Base-by-base conservation (phyloP, 306 rosid genomes). In the Cyclanthera cordifolia region DNA sequence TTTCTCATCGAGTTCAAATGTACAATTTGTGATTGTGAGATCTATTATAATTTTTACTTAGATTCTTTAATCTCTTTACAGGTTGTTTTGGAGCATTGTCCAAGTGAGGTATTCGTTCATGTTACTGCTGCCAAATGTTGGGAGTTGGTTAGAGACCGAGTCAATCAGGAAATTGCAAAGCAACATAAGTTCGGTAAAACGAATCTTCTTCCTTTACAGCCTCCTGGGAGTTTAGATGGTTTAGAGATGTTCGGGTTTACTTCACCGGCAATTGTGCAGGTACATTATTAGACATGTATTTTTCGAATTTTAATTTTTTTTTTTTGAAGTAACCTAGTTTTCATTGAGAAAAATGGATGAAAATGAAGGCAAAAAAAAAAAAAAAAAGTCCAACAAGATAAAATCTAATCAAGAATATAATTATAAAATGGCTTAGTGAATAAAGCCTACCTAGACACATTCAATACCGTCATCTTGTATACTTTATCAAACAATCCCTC, bases 161-260 rank as follows among this genome's bases (percentile, higher is more conserved):
- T 94, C 77, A 94, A 94, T 79, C 96, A 82, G 70, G 96, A 94
- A 82, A 94, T 94, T 45, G 28, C 95, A 2, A 94, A 84, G 81
- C 97, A 88, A 69, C 95, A 90, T 84, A 90, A 86, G 76, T 73
- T 81, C 74, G 97, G 97, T 76, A 84, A 51, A 77, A 58, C 68
- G 45, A 85, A 83, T 73, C 99, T 94, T 73, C 96, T 95, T 82
- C 99, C 99, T 75, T 75, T 94, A 75, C 97, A 90, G 85, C 99
- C 99, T 77, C 97, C 97, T 24, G 95, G 95, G 71, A 94, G 97
- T 81, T 88, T 94, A 54, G 99, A 94, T 79, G 99, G 97, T 37
- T 88, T 88, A 75, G 99, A 90, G 78, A 90, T 94, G 99, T 94
- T 94, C 63, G 99, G 99, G 67, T 90, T 94, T 81, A 86, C 99